Conservation (phyloP, 1,284 basidiomycete genomes). For the Vanrija humicola region DNA sequence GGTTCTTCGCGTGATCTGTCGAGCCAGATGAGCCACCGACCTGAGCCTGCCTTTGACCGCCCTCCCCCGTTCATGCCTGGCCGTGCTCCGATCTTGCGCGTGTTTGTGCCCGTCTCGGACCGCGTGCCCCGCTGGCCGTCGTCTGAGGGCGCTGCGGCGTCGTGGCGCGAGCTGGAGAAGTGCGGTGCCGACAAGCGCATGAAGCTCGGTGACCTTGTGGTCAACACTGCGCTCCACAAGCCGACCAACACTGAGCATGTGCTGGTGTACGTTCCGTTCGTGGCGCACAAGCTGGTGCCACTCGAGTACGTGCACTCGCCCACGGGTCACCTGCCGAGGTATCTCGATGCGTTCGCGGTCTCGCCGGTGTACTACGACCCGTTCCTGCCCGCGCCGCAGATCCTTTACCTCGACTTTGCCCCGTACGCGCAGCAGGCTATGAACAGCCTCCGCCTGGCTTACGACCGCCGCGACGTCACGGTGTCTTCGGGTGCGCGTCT, state of each 20-base stretch:
- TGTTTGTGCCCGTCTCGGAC: conserved; percentile 45
- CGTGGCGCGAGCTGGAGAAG: conserved; percentile 44
- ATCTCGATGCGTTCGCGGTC: conserved; percentile 44
- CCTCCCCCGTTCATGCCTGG: conserved; percentile 43
- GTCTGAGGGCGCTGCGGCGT: conserved; percentile 39
- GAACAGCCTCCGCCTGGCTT: conserved; percentile 41
- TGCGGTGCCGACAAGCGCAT: conserved; percentile 44
- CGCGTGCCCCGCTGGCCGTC: conserved; percentile 44
- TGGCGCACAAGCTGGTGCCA: conserved; percentile 43
- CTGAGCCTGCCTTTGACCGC: conserved; percentile 45
- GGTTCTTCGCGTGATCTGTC: not conserved
- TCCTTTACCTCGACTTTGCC: conserved; percentile 45
- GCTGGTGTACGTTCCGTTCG: conserved; percentile 40
- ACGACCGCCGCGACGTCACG: conserved; percentile 46
- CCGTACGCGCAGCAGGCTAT: conserved; percentile 40
- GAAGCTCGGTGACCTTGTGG: conserved; percentile 44
- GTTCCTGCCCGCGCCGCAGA: conserved; percentile 43
- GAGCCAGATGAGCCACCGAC: conserved; percentile 1
- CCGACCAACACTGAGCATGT: conserved; percentile 40
- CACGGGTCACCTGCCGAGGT: conserved; percentile 43
- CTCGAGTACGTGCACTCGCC: conserved; percentile 39
- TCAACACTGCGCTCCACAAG: conserved; percentile 43
- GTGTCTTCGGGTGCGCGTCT: conserved; percentile 44
- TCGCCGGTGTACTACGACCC: conserved; percentile 50
- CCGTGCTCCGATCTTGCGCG: conserved; percentile 43